Percentiles rank a stretch among this genome's conserved stretches.
These are phyloP conservation scores for Beauveria rudraprayagi DNA, from an alignment of 2,329 filamentous ascomycete genomes.

Conservation along the genomic window DNA sequence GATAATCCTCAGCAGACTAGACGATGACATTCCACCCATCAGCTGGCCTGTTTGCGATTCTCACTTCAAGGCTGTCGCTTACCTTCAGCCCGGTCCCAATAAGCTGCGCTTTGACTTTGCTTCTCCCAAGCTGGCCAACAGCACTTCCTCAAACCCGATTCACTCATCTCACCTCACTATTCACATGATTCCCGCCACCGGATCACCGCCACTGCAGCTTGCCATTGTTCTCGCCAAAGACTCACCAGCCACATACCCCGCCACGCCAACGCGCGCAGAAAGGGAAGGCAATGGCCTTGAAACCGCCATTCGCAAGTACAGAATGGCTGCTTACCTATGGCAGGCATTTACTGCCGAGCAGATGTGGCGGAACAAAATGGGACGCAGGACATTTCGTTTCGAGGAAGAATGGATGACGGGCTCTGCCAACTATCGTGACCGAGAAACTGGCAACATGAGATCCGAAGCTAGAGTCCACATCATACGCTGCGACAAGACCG, in stretches of 20 bases:
- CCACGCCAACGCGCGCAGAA: slow-evolving; percentile 64
- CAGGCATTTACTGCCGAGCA: slow-evolving; percentile 96
- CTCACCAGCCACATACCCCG: slow-evolving; percentile 78
- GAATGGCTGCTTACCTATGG: slow-evolving; percentile 94
- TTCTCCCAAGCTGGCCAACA: slow-evolving; percentile 70
- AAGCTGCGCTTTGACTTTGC: slow-evolving; percentile 79
- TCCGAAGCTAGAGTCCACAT: slow-evolving; percentile 88
- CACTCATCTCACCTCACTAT: slow-evolving; percentile 76
- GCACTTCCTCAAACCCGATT: slow-evolving; percentile 55
- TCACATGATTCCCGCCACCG: slow-evolving; percentile 75
- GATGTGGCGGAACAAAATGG: slow-evolving; percentile 84
- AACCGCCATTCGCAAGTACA: slow-evolving; percentile 77
- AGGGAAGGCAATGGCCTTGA: slow-evolving; percentile 77
- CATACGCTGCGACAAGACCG: slow-evolving; percentile 73
- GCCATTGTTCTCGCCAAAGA: slow-evolving; percentile 84
- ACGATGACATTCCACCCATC: slow-evolving; percentile 76
- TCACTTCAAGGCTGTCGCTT: slow-evolving; percentile 84
- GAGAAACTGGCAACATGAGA: slow-evolving; percentile 63
- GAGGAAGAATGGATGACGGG: slow-evolving; percentile 93
- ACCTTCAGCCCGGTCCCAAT: slow-evolving; percentile 88
- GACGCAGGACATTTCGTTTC: slow-evolving; percentile 77
- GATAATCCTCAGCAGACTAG: slow-evolving; percentile 70
- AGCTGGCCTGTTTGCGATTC: slow-evolving; percentile 84
- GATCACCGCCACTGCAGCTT: slow-evolving; percentile 76
- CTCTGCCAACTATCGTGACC: slow-evolving; percentile 68